Percentiles rank a stretch among this genome's conserved stretches.
phyloP scores from a whole-genome alignment of 306 rosid genomes.

The Senna tora region DNA sequence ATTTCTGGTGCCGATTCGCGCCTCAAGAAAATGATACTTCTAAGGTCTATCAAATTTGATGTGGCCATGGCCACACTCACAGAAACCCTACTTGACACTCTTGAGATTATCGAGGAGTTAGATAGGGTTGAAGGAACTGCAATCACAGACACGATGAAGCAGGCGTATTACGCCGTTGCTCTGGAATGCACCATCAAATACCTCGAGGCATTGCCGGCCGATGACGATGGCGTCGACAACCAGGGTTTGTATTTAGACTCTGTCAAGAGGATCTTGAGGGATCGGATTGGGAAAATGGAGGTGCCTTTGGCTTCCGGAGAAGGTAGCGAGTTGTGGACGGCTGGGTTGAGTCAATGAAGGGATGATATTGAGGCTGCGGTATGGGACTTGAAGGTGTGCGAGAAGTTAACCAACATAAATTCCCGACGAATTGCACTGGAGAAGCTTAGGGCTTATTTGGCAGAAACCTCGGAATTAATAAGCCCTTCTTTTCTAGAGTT shows the following conservation, averaged over 20 bases:
- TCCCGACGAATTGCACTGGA: too few species aligned
- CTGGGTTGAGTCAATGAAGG: constrained; percentile 51
- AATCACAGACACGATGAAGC: too few species aligned
- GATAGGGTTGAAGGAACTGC: too few species aligned
- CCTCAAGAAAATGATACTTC: constrained; percentile 61
- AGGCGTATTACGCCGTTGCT: constrained; percentile 74
- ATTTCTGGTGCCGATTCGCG: constrained; percentile 53
- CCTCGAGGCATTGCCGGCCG: too few species aligned
- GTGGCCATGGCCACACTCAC: constrained; percentile 43
- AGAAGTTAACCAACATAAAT: too few species aligned
- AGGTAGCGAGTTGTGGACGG: constrained; percentile 40
- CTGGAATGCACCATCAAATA: constrained; percentile 76
- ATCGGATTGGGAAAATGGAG: constrained; percentile 47
- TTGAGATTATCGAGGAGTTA: too few species aligned
- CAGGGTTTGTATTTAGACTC: constrained; percentile 51
- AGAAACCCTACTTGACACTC: too few species aligned
- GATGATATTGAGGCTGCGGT: constrained; percentile 64
- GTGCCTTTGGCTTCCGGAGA: constrained; percentile 10
- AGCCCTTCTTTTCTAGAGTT: too few species aligned
- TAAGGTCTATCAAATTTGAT: constrained; percentile 56
- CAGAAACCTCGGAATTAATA: too few species aligned
- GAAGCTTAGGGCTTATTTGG: too few species aligned
- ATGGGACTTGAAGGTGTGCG: constrained; percentile 46
- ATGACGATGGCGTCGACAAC: constrained; percentile 26
- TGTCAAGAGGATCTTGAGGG: constrained; percentile 63